These are phyloP conservation scores for Mallotus japonicus DNA, from an alignment of 441 rosid genomes.

Conservation along the genomic window DNA sequence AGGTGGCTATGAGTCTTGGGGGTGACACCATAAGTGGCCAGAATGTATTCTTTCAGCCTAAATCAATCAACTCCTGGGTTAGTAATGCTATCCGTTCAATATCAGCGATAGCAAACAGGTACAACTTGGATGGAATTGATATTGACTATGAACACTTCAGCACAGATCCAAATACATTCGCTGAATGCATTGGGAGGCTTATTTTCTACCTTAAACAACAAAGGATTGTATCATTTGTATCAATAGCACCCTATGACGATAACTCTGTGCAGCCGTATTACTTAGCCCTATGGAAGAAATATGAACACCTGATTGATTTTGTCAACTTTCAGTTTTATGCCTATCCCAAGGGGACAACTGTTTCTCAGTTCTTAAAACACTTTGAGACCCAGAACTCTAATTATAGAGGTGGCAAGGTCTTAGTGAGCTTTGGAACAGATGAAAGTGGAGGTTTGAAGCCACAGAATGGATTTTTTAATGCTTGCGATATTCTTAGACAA, in stretches of 20 bases:
- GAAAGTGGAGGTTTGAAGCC: conserved; percentile 48
- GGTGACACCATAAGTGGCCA: conserved; percentile 39
- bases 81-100: conserved; percentile 45
- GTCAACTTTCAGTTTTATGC: conserved; percentile 60
- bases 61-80: conserved; percentile 50
- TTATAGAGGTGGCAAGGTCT: conserved; percentile 39
- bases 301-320: conserved; percentile 50
- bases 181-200: conserved; percentile 49
- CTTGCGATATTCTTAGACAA: conserved; percentile 34
- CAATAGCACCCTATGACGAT: conserved; percentile 47
- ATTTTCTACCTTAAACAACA: conserved; percentile 37
- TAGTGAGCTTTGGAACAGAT: conserved; percentile 49
- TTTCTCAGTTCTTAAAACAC: conserved; percentile 36
- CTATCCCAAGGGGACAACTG: conserved; percentile 37
- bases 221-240: conserved; percentile 33
- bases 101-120: conserved; percentile 33
- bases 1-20: conserved; percentile 58
- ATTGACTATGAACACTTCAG: conserved; percentile 54
- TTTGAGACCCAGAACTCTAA: conserved; percentile 36
- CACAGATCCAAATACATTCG: conserved; percentile 46
- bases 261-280: conserved; percentile 39
- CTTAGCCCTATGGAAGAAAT: conserved; percentile 48
- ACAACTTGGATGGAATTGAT: conserved; percentile 48
- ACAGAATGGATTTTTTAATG: conserved; percentile 41
- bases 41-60: conserved; percentile 31